A percentile compares a stretch with the other conserved stretches of the same genome.
phyloP scores from a whole-genome alignment of 495 filamentous ascomycete species.

The Durotheca rogersii region DNA sequence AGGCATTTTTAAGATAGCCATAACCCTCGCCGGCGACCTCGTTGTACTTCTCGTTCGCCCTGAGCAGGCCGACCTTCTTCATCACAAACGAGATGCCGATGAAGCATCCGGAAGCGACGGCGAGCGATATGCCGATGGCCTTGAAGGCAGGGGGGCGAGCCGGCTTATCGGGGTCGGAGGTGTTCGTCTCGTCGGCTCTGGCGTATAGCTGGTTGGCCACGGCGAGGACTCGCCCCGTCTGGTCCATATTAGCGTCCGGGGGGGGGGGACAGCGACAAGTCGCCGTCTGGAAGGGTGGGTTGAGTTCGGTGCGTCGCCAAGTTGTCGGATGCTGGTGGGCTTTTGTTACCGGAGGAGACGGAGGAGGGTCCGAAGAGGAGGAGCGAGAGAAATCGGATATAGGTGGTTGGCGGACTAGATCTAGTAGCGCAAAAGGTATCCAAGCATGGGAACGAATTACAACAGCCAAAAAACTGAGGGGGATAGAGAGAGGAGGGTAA shows the following conservation, averaged over 20 bases:
- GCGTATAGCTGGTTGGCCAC: conserved; percentile 46
- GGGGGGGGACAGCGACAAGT: conserved; percentile 17
- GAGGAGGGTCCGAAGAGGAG: neutral
- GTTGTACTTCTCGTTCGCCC: conserved; percentile 93
- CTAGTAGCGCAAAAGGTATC: conserved; percentile 9
- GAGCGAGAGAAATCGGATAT: neutral
- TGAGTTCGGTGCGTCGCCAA: conserved; percentile 3
- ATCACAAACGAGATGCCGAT: conserved; percentile 95
- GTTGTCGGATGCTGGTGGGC: too few relatives aligned
- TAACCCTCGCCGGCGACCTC: conserved; percentile 97
- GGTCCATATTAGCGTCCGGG: conserved; percentile 40
- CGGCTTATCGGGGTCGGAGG: conserved; percentile 17
- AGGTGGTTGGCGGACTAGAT: neutral
- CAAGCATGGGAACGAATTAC: conserved; percentile 15
- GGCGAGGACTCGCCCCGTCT: conserved; percentile 40
- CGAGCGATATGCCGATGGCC: conserved; percentile 81
- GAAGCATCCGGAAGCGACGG: conserved; percentile 85
- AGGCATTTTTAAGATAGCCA: conserved; percentile 93
- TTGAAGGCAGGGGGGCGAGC: conserved; percentile 64
- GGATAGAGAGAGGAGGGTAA: too few relatives aligned
- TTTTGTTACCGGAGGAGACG: neutral
- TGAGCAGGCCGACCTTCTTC: conserved; percentile 89
- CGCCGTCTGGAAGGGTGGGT: conserved; percentile 4
- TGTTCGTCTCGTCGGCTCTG: conserved; percentile 36
- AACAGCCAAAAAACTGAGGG: too few relatives aligned